Conservation (phyloP, 2,329 filamentous ascomycete species). For the Parastagonospora avenae region DNA sequence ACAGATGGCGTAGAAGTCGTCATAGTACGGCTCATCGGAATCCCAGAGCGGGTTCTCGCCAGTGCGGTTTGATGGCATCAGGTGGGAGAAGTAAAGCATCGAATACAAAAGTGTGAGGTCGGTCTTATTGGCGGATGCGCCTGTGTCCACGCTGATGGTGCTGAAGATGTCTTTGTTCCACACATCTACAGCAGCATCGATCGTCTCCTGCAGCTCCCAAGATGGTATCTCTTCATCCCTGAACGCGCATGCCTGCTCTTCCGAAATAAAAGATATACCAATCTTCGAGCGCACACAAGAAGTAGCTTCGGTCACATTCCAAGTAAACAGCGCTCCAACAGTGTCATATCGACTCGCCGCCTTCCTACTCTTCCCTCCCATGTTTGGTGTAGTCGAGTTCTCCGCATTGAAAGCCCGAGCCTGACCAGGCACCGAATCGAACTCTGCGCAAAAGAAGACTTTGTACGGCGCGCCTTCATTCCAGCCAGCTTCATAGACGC, state of each 20-base stretch:
- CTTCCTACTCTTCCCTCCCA: constrained; percentile 14
- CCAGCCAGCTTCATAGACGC: constrained; percentile 34
- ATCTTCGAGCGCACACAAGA: constrained; percentile 52
- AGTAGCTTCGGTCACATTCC: constrained; percentile 37
- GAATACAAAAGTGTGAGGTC: constrained; percentile 68
- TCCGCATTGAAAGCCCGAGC: constrained; percentile 56
- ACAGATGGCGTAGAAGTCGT: constrained; percentile 73
- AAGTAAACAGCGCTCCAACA: constrained; percentile 57
- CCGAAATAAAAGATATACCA: constrained; percentile 56
- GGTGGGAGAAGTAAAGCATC: constrained; percentile 70
- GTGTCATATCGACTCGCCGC: constrained; percentile 45
- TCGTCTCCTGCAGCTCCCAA: constrained; percentile 48
- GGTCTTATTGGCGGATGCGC: constrained; percentile 56
- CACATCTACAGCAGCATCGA: constrained; percentile 45
- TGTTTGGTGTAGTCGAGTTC: constrained; percentile 9
- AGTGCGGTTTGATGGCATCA: constrained; percentile 72
- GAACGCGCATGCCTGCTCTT: constrained; percentile 54
- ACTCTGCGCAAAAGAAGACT: constrained; percentile 36
- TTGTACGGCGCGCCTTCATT: constrained; percentile 38
- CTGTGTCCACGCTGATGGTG: constrained; percentile 61
- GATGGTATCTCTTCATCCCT: constrained; percentile 50
- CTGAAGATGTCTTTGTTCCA: constrained; percentile 60
- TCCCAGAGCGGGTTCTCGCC: constrained; percentile 72
- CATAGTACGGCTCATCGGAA: constrained; percentile 70
- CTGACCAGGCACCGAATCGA: constrained; percentile 25